phyloP scores from a whole-genome alignment of 192 early-diverging fungal species.

The Rhizophlyctis rosea region DNA sequence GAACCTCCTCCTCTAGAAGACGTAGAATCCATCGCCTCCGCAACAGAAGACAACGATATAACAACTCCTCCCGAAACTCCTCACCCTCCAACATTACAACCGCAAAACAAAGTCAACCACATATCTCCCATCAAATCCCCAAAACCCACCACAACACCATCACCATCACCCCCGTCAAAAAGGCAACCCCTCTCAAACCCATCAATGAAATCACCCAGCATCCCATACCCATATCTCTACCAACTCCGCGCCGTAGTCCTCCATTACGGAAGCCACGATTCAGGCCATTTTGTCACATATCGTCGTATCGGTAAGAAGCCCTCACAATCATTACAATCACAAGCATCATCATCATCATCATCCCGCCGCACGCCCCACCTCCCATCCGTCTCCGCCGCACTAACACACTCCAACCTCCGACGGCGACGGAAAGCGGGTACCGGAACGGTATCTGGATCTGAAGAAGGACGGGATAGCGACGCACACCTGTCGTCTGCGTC shows the following conservation, averaged over 20 bases:
- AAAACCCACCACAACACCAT: background rate
- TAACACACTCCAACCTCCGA: constrained; percentile 21
- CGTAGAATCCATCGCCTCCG: too few species aligned
- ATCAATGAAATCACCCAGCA: too few species aligned
- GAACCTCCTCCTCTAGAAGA: too few species aligned
- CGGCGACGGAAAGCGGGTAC: constrained; percentile 11
- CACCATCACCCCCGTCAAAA: background rate
- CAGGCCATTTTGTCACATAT: constrained; percentile 89
- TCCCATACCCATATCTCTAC: constrained; percentile 49
- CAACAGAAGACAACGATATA: too few species aligned
- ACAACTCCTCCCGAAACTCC: too few species aligned
- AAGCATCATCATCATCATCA: too few species aligned
- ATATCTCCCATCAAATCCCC: background rate
- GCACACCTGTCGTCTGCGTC: background rate
- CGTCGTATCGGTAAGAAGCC: constrained; percentile 53
- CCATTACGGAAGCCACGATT: constrained; percentile 82
- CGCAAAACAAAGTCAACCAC: background rate
- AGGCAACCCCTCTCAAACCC: background rate
- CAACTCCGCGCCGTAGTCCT: constrained; percentile 75
- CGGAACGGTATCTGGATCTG: background rate
- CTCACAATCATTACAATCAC: too few species aligned
- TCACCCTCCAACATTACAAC: background rate
- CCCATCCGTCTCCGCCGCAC: constrained; percentile 2
- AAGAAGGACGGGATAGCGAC: background rate
- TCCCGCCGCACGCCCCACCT: background rate